A percentile compares a stretch with the other conserved stretches of the same genome.
Conservation (phyloP, 2,329 filamentous ascomycete genomes). For the Aspergillus sp. region DNA sequence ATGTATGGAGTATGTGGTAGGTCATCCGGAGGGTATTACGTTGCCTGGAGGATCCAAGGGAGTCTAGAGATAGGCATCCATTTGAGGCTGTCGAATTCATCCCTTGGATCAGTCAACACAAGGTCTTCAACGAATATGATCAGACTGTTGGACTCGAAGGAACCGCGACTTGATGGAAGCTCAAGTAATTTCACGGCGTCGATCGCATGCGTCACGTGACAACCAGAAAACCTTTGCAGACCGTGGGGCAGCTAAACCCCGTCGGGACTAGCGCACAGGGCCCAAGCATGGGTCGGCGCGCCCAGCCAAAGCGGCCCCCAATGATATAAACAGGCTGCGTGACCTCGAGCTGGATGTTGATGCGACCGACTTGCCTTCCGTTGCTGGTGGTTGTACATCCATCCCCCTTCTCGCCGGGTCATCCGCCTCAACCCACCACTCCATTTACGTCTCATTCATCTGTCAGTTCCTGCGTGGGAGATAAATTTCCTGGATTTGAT, state of each 20-base stretch:
- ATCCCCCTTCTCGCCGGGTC: slow-evolving; percentile 1
- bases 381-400: not conserved
- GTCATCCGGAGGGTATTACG: not conserved
- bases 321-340: slow-evolving; percentile 50
- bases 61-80: not conserved
- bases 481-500: not conserved
- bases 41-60: too few species aligned
- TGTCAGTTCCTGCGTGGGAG: not conserved
- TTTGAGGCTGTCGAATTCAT: too few species aligned
- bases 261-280: slow-evolving; percentile 29
- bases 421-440: not conserved
- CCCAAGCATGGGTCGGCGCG: slow-evolving; percentile 43
- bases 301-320: slow-evolving; percentile 37
- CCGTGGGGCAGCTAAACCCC: slow-evolving; percentile 25
- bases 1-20: not conserved
- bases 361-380: slow-evolving; percentile 4
- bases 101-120: too few species aligned
- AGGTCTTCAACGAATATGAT: too few species aligned
- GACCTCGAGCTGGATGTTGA: slow-evolving; percentile 37
- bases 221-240: slow-evolving; percentile 26
- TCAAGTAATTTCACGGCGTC: slow-evolving; percentile 11
- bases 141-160: too few species aligned
- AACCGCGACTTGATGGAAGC: not conserved
- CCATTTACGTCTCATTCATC: not conserved
- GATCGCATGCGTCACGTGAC: slow-evolving; percentile 24